Evolutionary conservation across 2,329 filamentous ascomycete genomes (phyloP), one percentile per base, ranked within the genome.

Genomic region (Apiospora malaysiana): DNA sequence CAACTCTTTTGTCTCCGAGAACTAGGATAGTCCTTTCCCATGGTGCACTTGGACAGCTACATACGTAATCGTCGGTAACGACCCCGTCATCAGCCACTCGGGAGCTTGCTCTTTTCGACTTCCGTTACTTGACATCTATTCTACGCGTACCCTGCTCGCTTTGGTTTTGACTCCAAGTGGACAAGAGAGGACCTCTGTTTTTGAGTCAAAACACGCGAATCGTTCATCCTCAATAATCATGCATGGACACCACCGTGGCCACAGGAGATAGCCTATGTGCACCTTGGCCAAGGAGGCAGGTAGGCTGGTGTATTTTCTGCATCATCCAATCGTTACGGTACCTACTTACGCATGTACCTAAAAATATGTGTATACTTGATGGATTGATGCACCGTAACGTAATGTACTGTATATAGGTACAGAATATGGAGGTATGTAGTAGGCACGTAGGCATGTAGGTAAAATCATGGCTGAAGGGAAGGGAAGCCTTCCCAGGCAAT

Each of bases 41-140:
- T 40, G 21, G 37, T n/a, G 32, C 37, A 21, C 56, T 23, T 40
- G 56, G 56, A n/a, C 56, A 63, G 56, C 12, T 45, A 45, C 42
- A 14, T 45, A 63, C 56, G 56, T 63, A 63, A 63, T 63, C 27
- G n/a, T 40, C 40, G 56, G 56, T 63, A 63, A 63, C 56, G 18
- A 63, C 32, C n/a, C 56, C 56, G 56, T 63, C 56, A 63, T 27
- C 56, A 63, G 56, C 56, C 56, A 40, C 56, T 63, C 56, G 56
- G 56, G 32, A 63, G 56, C 56, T 40, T 63, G 27, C 32, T 21
- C 18, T 18, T 40, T n/a, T 37, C 16, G 32, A 63, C 27, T n/a
- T 63, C 32, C 56, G 56, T 63, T 40, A 40, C 51, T 27, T 59
- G 16, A 40, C 32, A 40, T 40, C 32, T 6, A 40, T 63, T 40